phyloP scores from a whole-genome alignment of 2,329 filamentous ascomycete species.

The Colletotrichum lindemuthianum region DNA sequence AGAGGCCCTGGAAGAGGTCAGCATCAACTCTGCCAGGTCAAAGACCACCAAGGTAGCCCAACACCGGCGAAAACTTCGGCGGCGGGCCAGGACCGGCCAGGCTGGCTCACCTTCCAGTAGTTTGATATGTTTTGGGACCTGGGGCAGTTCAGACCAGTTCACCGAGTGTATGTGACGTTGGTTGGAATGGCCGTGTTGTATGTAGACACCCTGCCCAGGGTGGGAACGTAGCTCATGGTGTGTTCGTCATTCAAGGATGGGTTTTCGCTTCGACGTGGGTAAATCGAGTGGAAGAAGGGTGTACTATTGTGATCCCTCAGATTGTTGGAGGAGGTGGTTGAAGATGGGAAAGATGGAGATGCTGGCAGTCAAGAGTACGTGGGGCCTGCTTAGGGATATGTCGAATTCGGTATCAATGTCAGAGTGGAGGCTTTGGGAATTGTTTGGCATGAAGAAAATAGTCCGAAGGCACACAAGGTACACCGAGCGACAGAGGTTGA shows the following conservation, averaged over 20 bases:
- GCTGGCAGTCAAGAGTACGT: no score
- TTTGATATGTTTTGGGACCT: constrained; percentile 1
- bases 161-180: constrained; percentile 23
- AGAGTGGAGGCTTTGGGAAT: not conserved
- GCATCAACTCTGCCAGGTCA: not conserved
- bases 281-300: no score
- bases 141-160: constrained; percentile 27
- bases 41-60: not conserved
- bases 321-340: no score
- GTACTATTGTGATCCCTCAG: no score
- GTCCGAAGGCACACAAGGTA: not conserved
- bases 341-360: no score
- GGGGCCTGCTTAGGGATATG: no score
- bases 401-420: no score
- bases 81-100: not conserved
- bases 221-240: constrained; percentile 48
- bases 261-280: constrained; percentile 4
- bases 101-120: not conserved
- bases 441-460: not conserved
- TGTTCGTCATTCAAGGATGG: constrained; percentile 34
- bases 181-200: constrained; percentile 44
- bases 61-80: not conserved
- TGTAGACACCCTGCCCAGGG: constrained; percentile 48
- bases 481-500: no score
- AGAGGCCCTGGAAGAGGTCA: not conserved